Conservation (phyloP, 306 rosid genomes). For the Biancaea sappan region DNA sequence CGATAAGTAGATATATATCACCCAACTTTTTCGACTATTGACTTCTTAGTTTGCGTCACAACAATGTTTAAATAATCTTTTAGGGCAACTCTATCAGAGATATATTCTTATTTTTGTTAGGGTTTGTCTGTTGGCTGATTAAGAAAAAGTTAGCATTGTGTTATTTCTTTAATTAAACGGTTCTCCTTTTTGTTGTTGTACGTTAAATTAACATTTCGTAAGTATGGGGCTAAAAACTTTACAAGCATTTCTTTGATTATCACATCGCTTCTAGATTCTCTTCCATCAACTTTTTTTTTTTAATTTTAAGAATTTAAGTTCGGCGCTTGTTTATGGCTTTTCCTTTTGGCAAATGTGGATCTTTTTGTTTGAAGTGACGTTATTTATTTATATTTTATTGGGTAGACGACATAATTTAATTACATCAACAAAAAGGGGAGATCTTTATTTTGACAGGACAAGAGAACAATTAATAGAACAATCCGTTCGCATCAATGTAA, state of each 20-base stretch:
- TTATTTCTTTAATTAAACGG: too few species aligned
- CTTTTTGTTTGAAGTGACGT: not conserved
- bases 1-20: not conserved
- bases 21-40: not conserved
- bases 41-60: constrained; percentile 29
- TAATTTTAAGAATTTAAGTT: not conserved
- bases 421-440: not conserved
- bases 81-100: not conserved
- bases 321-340: not conserved
- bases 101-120: too few species aligned
- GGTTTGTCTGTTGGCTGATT: too few species aligned
- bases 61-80: not conserved
- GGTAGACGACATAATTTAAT: too few species aligned
- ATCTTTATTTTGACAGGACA: too few species aligned
- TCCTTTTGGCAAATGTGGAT: not conserved
- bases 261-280: not conserved
- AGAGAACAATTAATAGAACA: too few species aligned
- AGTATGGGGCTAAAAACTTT: too few species aligned
- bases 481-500: not conserved
- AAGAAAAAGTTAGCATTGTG: too few species aligned
- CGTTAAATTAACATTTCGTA: too few species aligned
- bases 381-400: too few species aligned
- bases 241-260: too few species aligned
- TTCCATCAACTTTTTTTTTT: not conserved
- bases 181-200: too few species aligned